Conservation (phyloP, 345 rosid species). For the Heritiera littoralis region DNA sequence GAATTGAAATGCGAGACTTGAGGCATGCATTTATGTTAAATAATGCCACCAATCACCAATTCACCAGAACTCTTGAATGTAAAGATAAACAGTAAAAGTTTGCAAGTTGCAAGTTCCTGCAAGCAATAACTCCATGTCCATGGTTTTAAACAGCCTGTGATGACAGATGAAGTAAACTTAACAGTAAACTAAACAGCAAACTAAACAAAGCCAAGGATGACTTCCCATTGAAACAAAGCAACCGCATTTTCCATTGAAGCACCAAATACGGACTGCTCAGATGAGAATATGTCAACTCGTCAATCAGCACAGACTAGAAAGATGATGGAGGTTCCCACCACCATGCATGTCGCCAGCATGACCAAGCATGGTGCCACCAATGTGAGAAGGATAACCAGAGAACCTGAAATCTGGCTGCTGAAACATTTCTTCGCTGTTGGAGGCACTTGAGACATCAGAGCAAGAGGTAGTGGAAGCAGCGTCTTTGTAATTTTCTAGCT, state of each 20-base stretch:
- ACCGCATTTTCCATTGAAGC: conserved; percentile 30
- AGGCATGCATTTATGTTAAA: conserved; percentile 4
- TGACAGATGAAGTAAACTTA: conserved; percentile 16
- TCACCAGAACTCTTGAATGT: neutral
- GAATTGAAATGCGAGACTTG: neutral
- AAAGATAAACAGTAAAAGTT: neutral
- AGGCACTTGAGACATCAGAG: conserved; percentile 51
- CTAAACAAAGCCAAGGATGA: conserved; percentile 89
- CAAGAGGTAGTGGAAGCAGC: conserved; percentile 48
- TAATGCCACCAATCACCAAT: neutral
- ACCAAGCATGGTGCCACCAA: conserved; percentile 32
- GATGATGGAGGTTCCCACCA: conserved; percentile 45
- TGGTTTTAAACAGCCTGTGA: neutral
- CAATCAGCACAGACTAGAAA: conserved; percentile 34
- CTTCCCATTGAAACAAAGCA: conserved; percentile 69
- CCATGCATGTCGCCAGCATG: conserved; percentile 41
- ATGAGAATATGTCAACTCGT: conserved; percentile 27
- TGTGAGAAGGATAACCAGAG: conserved; percentile 46
- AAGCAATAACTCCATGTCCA: conserved; percentile 9
- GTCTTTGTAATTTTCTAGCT: conserved; percentile 35
- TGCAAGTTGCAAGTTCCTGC: neutral
- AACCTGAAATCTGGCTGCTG: conserved; percentile 54
- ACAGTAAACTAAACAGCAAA: conserved; percentile 30
- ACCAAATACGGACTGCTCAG: conserved; percentile 29
- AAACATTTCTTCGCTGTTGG: conserved; percentile 46